A percentile compares a stretch with the other conserved stretches of the same genome.
phyloP scores from a whole-genome alignment of 225 moss, liverwort and hornwort genomes.

The Neckera pumila region DNA sequence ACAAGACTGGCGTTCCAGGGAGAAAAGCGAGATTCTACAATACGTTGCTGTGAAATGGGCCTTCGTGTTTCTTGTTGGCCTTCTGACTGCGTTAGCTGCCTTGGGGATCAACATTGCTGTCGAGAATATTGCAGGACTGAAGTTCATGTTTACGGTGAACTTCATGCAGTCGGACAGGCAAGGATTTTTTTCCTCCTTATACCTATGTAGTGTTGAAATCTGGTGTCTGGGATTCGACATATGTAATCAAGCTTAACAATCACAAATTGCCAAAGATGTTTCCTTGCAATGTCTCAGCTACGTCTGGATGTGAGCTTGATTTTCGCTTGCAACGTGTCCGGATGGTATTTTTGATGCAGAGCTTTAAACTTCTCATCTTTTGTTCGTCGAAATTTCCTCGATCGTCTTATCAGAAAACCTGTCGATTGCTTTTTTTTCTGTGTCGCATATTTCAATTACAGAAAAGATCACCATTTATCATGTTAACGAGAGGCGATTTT shows the following conservation, averaged over 20 bases:
- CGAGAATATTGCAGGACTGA: slow-evolving; percentile 81
- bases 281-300: neutral
- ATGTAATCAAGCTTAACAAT: neutral
- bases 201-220: neutral
- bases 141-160: slow-evolving; percentile 35
- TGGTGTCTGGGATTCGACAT: neutral
- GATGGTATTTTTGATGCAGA: neutral
- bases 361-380: neutral
- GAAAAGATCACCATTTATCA: neutral
- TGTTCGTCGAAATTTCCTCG: neutral
- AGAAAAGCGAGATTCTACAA: slow-evolving; percentile 61
- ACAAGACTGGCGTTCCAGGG: slow-evolving; percentile 84
- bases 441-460: neutral
- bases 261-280: neutral
- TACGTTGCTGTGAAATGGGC: slow-evolving; percentile 85
- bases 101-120: slow-evolving; percentile 69
- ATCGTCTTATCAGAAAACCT: neutral
- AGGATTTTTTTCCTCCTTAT: neutral
- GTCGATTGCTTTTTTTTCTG: neutral
- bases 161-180: slow-evolving; percentile 47
- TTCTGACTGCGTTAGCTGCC: slow-evolving; percentile 58
- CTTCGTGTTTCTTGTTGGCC: slow-evolving; percentile 62
- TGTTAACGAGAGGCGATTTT: neutral
- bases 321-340: neutral
- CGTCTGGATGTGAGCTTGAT: neutral